phyloP scores from a whole-genome alignment of 345 rosid species.

The Laguncularia racemosa region DNA sequence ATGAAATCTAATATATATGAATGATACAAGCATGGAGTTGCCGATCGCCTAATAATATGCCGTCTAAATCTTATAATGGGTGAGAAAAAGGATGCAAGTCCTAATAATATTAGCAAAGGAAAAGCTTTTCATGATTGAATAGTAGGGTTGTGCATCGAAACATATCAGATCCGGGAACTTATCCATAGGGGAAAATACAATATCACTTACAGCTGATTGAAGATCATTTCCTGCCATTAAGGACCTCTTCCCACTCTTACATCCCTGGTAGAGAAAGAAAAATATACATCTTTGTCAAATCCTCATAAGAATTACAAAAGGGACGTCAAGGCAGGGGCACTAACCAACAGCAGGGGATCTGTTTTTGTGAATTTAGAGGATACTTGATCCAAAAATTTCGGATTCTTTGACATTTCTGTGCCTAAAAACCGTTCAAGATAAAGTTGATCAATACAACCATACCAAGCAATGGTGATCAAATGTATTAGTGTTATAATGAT shows the following conservation, averaged over 20 bases:
- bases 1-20: too few species aligned
- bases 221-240: conserved; percentile 25
- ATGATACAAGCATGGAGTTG: too few species aligned
- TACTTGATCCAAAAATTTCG: conserved; percentile 20
- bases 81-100: too few species aligned
- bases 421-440: not conserved
- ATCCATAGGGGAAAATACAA: too few species aligned
- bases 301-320: not conserved
- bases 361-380: conserved; percentile 14
- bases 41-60: too few species aligned
- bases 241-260: conserved; percentile 29
- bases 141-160: too few species aligned
- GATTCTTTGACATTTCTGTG: conserved; percentile 22
- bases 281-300: not conserved
- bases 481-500: too few species aligned
- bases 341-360: conserved; percentile 17
- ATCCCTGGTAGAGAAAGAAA: conserved; percentile 14
- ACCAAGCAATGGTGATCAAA: too few species aligned
- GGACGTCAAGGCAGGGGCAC: not conserved
- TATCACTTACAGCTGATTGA: conserved; percentile 23
- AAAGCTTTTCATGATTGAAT: too few species aligned
- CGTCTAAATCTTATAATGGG: too few species aligned
- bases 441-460: not conserved
- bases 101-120: too few species aligned
- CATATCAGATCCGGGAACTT: too few species aligned